Evolutionary conservation across 306 rosid species (phyloP), one percentile per base, ranked within the genome.

Genomic region (Cercis canadensis): DNA sequence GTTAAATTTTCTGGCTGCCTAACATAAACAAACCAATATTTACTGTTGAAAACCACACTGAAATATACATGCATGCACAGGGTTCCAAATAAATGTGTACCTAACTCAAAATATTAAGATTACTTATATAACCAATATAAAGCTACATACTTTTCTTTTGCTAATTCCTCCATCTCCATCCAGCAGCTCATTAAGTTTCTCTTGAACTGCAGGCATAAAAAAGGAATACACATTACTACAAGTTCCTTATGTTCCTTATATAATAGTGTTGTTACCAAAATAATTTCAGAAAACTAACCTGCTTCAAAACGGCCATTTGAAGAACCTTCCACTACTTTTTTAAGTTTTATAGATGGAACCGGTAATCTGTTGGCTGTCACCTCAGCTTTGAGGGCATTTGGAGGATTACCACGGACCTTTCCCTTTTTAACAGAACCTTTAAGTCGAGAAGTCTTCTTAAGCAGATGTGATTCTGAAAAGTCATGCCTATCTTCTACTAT

Each of bases 151-250:
- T 75, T 89, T 95, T 84, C 97, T 82, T 75, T 88, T 91, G 87
- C 97, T 95, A 71, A 95, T 86, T 68, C 99, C 99, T 33, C 99
- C 99, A 52, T 87, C 89, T 65, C 72, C 84, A 85, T 95, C 99
- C 78, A 95, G 75, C 81, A 95, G 78, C 80, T 92, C 99, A 18
- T 85, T 92, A 79, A 95, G 99, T 80, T 89, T 95, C 85, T 80
- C 97, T 79, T 95, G 96, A 72, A 95, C 99, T 95, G 92, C 81
- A 86, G 80, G 69, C 50, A 77, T 65, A 46, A 18, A 72, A 79
- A 71, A 75, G 43, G 53, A 75, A 76, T 41, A 78, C 57, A 56
- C 67, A 67, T 82, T 65, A 78, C 44, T 65, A 65, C 44, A 62
- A 13, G 72, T 47, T 72, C 46, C 62, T 57, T 11, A 61, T 10